These are phyloP conservation scores for Neurospora sp. DNA, from an alignment of 495 filamentous ascomycete species.

Conservation along the genomic window DNA sequence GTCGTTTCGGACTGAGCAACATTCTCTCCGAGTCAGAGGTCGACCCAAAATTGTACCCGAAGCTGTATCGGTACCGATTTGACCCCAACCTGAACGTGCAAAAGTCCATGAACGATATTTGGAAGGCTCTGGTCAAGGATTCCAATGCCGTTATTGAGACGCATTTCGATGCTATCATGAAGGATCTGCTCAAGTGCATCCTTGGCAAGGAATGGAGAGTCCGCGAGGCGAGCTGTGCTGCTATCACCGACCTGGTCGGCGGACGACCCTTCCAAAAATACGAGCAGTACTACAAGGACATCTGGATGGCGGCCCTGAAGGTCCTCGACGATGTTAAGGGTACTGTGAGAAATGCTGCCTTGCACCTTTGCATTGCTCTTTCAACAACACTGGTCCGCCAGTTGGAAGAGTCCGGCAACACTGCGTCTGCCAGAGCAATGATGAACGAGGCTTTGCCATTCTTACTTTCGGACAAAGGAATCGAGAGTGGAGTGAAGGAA, in stretches of 20 bases:
- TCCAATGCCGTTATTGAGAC: conserved; percentile 57
- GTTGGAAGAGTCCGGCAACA: conserved; percentile 68
- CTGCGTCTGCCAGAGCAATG: conserved; percentile 63
- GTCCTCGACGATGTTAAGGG: conserved; percentile 92
- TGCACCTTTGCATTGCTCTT: conserved; percentile 69
- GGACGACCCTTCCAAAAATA: conserved; percentile 68
- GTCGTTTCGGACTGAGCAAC: conserved; percentile 81
- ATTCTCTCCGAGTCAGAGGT: conserved; percentile 82
- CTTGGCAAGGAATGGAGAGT: conserved; percentile 87
- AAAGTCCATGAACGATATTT: conserved; percentile 93
- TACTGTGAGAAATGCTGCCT: conserved; percentile 70
- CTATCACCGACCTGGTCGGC: conserved; percentile 75
- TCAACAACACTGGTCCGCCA: conserved; percentile 74
- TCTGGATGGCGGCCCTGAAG: conserved; percentile 75
- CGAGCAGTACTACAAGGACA: conserved; percentile 69
- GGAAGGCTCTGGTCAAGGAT: conserved; percentile 86
- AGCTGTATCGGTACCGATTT: conserved; percentile 87
- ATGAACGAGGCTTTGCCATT: conserved; percentile 80
- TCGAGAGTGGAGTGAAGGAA: conserved; percentile 79
- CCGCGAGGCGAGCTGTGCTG: conserved; percentile 82
- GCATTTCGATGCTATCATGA: conserved; percentile 77
- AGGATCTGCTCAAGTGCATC: conserved; percentile 74
- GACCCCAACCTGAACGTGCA: conserved; percentile 90
- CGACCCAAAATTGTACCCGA: conserved; percentile 90
- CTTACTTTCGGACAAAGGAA: conserved; percentile 74